A percentile compares a stretch with the other conserved stretches of the same genome.
Evolutionary conservation across 2,329 filamentous ascomycete genomes (phyloP).

Genomic region (Aschersonia sp.): DNA sequence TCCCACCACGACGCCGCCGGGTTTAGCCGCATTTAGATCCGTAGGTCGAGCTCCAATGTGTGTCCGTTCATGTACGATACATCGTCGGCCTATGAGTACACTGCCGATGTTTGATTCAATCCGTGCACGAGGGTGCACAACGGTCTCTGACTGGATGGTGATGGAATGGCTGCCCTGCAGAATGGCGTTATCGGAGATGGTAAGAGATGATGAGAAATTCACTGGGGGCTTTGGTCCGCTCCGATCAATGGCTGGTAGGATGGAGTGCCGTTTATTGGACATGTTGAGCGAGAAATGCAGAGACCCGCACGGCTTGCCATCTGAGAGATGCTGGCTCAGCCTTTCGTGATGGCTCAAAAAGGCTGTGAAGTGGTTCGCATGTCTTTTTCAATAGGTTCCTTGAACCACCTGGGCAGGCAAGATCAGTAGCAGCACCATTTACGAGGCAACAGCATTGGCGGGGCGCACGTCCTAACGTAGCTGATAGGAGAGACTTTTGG

Average conservation of each 20-base stretch:
- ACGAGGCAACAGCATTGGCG: no score
- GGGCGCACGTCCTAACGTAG: no score
- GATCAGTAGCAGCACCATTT: no score
- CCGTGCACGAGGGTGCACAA: constrained; percentile 75
- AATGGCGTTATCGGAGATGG: constrained; percentile 47
- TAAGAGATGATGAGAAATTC: constrained; percentile 43
- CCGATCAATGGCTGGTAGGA: constrained; percentile 35
- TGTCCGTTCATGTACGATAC: constrained; percentile 62
- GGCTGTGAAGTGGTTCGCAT: no score
- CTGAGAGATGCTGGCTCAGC: not conserved
- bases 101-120: constrained; percentile 67
- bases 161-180: constrained; percentile 63
- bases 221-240: constrained; percentile 45
- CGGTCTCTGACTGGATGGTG: constrained; percentile 58
- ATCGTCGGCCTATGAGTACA: constrained; percentile 66
- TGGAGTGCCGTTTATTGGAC: constrained; percentile 40
- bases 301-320: not conserved
- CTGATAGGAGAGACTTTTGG: no score
- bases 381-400: no score
- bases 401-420: no score
- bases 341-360: no score
- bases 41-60: constrained; percentile 32
- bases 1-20: constrained; percentile 38
- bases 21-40: constrained; percentile 9
- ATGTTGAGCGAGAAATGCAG: constrained; percentile 8